Evolutionary conservation across 768 basidiomycete species (phyloP).

Genomic region (Austroboletus festivus): DNA sequence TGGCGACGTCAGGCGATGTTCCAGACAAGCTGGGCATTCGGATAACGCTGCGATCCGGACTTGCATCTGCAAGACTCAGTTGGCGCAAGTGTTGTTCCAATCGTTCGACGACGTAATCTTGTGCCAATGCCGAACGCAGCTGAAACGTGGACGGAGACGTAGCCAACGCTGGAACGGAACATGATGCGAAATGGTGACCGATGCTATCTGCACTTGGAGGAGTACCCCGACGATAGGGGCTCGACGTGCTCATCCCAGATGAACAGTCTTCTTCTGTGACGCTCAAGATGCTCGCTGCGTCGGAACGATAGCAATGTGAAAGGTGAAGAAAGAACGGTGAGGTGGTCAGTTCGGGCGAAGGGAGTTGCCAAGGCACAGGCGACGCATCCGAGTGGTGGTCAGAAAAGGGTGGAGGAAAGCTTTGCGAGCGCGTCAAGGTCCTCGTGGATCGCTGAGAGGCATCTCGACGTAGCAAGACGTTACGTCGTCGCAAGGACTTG

Average conservation of each 20-base stretch:
- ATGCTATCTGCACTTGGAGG: background rate
- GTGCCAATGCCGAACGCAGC: slow-evolving; percentile 16
- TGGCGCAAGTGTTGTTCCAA: slow-evolving; percentile 19
- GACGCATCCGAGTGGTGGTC: slow-evolving; percentile 1
- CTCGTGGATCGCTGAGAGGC: background rate
- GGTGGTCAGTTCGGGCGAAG: background rate
- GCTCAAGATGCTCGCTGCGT: slow-evolving; percentile 6
- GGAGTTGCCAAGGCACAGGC: background rate
- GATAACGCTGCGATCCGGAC: background rate
- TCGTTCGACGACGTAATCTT: slow-evolving; percentile 20
- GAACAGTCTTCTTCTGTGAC: slow-evolving; percentile 8
- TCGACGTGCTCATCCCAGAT: slow-evolving; percentile 14
- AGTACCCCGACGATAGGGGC: background rate
- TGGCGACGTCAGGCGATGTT: slow-evolving; percentile 1
- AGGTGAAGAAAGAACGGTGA: background rate
- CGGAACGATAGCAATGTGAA: slow-evolving; percentile 2
- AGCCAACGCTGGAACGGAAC: slow-evolving; percentile 2
- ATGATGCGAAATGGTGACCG: background rate
- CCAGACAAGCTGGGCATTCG: too few relatives aligned
- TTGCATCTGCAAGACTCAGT: slow-evolving; percentile 17
- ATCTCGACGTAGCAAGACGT: slow-evolving; percentile 3
- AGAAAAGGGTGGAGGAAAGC: slow-evolving; percentile 2
- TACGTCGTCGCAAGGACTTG: slow-evolving; percentile 19
- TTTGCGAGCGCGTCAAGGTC: slow-evolving; percentile 3
- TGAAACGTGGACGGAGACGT: slow-evolving; percentile 19